Base-by-base conservation (phyloP, 306 rosid species). In the Abrus pulchellus region DNA sequence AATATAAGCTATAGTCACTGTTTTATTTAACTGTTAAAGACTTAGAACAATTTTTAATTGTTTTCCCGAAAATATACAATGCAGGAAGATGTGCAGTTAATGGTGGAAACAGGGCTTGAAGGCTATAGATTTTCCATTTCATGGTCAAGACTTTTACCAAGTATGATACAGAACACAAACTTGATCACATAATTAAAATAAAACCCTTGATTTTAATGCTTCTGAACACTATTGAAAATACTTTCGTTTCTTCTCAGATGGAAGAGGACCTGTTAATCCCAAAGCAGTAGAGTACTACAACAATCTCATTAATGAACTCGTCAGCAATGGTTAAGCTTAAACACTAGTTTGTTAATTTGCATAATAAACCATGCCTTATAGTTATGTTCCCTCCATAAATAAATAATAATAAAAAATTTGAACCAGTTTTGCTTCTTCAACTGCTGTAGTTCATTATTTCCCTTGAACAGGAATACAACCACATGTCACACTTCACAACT, bases 51-150 rank as follows among this genome's bases (percentile, higher is more conserved):
- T 34, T 12, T 12, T 62, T 0, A 33, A 33, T 33, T 66, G 33
- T 77, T 66, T 53, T 12, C 53, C 38, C 3, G 0, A 4, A 32
- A 12, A 40, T 40, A 34, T 56, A 20, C 49, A 9, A 73, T 89
- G 84, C 86, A 92, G 98, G 96, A 90, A 89, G 97, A 94, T 87
- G 97, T 89, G 73, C 79, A 43, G 41, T 90, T 92, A 44, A 92
- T 92, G 98, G 97, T 50, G 40, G 88, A 92, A 68, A 85, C 83
- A 9, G 97, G 98, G 41, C 82, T 92, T 56, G 96, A 92, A 2
- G 97, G 89, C 5, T 90, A 89, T 44, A 89, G 96, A 88, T 92
- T 94, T 84, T 94, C 98, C 68, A 92, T 92, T 80, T 92, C 98
- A 32, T 92, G 97, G 96, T 92, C 97, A 0, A 89, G 98, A 83